Percentiles rank a stretch among this genome's conserved stretches.
These are phyloP conservation scores for Venturia nashicola DNA, from an alignment of 2,329 filamentous ascomycete genomes.

Conservation along the genomic window DNA sequence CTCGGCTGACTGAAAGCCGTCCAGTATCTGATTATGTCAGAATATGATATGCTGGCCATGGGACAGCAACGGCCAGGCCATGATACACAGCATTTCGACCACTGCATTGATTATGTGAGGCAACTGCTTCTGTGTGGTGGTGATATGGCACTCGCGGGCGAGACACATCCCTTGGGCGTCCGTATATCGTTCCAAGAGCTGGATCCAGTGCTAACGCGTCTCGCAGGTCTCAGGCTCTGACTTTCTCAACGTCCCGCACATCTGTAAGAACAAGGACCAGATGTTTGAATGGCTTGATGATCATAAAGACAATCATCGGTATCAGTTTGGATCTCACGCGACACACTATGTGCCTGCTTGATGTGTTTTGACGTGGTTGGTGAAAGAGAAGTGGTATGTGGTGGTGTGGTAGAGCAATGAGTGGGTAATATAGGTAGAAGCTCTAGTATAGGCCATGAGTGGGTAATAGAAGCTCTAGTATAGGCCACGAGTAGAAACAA, in stretches of 20 bases:
- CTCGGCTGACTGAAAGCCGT: not conserved
- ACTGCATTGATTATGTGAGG: slow-evolving; percentile 9
- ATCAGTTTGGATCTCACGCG: slow-evolving; percentile 6
- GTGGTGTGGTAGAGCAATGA: not conserved
- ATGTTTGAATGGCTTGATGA: slow-evolving; percentile 6
- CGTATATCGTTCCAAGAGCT: not conserved
- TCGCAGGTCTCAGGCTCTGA: not conserved
- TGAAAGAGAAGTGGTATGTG: too few species aligned
- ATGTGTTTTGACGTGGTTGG: not conserved
- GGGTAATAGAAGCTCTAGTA: too few species aligned
- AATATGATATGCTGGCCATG: slow-evolving; percentile 8
- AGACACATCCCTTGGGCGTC: slow-evolving; percentile 6
- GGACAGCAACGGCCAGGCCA: slow-evolving; percentile 1
- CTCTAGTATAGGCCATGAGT: too few species aligned
- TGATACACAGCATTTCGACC: slow-evolving; percentile 9
- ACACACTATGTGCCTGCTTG: slow-evolving; percentile 9
- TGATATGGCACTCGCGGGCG: slow-evolving; percentile 9
- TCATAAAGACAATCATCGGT: slow-evolving; percentile 5
- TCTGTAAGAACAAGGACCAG: slow-evolving; percentile 9
- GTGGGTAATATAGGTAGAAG: too few species aligned
- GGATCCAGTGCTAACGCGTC: not conserved
- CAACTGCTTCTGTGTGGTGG: slow-evolving; percentile 9
- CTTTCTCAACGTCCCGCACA: slow-evolving; percentile 5
- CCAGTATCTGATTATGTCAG: slow-evolving; percentile 9
- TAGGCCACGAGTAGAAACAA: too few species aligned